Percentiles rank a stretch among this genome's conserved stretches.
These are phyloP conservation scores for Onygena corvina DNA, from an alignment of 2,329 filamentous ascomycete species.

Conservation along the genomic window DNA sequence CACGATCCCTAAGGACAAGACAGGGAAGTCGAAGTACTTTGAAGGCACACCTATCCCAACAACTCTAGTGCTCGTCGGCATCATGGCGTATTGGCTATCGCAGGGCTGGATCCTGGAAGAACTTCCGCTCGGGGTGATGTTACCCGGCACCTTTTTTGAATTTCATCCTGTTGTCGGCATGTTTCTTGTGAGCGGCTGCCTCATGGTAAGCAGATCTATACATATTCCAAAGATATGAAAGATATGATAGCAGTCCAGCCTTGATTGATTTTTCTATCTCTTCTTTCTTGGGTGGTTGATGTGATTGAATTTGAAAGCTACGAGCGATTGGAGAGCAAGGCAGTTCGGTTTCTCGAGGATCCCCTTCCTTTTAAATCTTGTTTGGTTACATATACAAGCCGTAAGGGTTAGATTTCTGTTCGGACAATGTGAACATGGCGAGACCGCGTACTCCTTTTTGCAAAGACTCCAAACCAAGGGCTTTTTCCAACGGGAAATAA, in stretches of 20 bases:
- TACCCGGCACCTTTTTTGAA: conserved; percentile 57
- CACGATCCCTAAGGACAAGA: conserved; percentile 78
- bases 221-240: conserved; percentile 88
- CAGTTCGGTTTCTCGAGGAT: background rate
- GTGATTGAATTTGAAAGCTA: background rate
- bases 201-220: conserved; percentile 92
- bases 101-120: conserved; percentile 66
- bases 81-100: conserved; percentile 85
- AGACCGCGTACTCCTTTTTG: too few relatives aligned
- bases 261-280: background rate
- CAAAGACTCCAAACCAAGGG: too few relatives aligned
- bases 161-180: conserved; percentile 71
- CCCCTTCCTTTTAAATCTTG: background rate
- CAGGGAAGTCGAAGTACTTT: conserved; percentile 88
- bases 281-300: too few relatives aligned
- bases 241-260: conserved; percentile 36
- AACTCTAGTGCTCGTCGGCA: conserved; percentile 61
- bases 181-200: conserved; percentile 77
- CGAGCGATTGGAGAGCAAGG: background rate
- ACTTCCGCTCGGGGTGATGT: conserved; percentile 63
- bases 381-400: conserved; percentile 1
- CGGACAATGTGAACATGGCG: background rate
- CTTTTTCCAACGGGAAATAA: too few relatives aligned
- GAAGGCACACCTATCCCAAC: conserved; percentile 96
- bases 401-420: background rate